These are phyloP conservation scores for Candida ovalis DNA, from an alignment of 805 yeast species.

Conservation along the genomic window DNA sequence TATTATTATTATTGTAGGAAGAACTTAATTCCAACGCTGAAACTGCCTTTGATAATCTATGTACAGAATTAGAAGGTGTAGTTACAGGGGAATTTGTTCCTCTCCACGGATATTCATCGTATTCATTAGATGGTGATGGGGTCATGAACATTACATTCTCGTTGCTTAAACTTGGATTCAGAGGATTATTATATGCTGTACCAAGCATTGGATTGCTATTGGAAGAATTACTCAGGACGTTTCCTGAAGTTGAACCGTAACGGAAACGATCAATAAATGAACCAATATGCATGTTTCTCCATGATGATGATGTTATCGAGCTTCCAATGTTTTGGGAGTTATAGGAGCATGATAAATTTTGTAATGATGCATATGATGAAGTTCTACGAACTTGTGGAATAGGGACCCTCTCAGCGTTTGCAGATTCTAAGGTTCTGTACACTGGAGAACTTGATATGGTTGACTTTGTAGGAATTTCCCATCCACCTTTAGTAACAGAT, in stretches of 20 bases:
- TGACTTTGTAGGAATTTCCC: slow-evolving; percentile 38
- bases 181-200: neutral
- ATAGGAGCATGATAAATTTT: slow-evolving; percentile 35
- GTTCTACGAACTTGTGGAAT: slow-evolving; percentile 23
- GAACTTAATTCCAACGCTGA: slow-evolving; percentile 6
- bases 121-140: slow-evolving; percentile 26
- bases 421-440: slow-evolving; percentile 8
- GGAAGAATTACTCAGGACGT: neutral
- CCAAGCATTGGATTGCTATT: neutral
- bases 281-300: slow-evolving; percentile 28
- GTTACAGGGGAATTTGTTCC: slow-evolving; percentile 8
- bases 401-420: slow-evolving; percentile 17
- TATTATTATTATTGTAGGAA: neutral
- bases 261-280: slow-evolving; percentile 30
- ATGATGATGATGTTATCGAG: slow-evolving; percentile 21
- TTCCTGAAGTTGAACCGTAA: slow-evolving; percentile 2
- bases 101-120: slow-evolving; percentile 29
- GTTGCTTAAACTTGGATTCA: neutral
- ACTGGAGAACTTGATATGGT: slow-evolving; percentile 21
- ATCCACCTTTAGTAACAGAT: slow-evolving; percentile 30
- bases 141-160: slow-evolving; percentile 10
- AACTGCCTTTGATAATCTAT: slow-evolving; percentile 6
- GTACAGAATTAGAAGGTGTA: slow-evolving; percentile 6
- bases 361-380: slow-evolving; percentile 34
- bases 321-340: slow-evolving; percentile 21